Evolutionary conservation across 805 yeast species (phyloP).

Genomic region (Spathaspora passalidarum): DNA sequence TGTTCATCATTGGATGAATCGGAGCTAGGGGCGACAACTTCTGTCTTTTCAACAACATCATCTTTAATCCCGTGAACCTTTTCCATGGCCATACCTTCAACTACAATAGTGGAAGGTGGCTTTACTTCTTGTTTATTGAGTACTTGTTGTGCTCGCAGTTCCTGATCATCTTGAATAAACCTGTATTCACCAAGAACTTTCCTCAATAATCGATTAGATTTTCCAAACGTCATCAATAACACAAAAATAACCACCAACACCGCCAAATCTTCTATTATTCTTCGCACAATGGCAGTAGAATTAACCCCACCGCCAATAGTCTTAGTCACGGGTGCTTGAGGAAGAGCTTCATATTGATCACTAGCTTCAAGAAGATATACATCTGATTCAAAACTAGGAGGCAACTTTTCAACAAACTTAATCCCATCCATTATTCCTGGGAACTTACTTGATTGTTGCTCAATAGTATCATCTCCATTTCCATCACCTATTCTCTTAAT

Average conservation of each 20-base stretch:
- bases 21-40: constrained; percentile 4
- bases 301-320: neutral
- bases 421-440: constrained; percentile 38
- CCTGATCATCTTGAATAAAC: neutral
- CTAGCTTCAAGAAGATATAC: constrained; percentile 10
- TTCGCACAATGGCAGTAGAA: constrained; percentile 8
- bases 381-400: constrained; percentile 9
- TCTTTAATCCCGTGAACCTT: constrained; percentile 2
- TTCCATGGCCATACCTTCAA: neutral
- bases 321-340: neutral
- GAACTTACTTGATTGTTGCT: neutral
- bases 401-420: constrained; percentile 19
- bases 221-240: constrained; percentile 35
- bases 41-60: constrained; percentile 1
- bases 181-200: constrained; percentile 3
- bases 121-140: neutral
- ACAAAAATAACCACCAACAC: constrained; percentile 39
- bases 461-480: neutral
- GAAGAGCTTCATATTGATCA: neutral
- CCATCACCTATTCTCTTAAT: constrained; percentile 27
- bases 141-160: neutral
- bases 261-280: constrained; percentile 49
- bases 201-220: constrained; percentile 21
- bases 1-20: constrained; percentile 7
- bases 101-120: neutral